Conservation (phyloP, 768 basidiomycete species). For the Jaapia argillacea region DNA sequence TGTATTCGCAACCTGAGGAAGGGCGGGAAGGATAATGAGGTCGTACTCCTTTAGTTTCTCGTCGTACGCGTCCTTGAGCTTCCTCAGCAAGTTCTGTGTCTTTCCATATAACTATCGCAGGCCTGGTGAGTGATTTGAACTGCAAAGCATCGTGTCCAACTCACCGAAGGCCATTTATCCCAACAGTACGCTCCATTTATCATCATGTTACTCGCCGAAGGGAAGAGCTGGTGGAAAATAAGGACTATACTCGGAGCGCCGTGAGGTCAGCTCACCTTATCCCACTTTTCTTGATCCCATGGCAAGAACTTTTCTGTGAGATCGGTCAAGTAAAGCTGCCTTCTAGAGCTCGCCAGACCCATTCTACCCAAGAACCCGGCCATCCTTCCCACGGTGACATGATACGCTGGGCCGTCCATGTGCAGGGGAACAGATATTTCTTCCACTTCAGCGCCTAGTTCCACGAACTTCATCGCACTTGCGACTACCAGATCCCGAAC, state of each 20-base stretch:
- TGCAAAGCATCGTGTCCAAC: slow-evolving; percentile 14
- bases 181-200: slow-evolving; percentile 17
- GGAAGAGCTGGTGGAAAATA: slow-evolving; percentile 11
- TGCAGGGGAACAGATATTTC: slow-evolving; percentile 32
- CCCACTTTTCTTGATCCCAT: slow-evolving; percentile 28
- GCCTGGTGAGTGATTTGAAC: background rate
- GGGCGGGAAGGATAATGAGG: slow-evolving; percentile 27
- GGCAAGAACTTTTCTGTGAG: slow-evolving; percentile 20
- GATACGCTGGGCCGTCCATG: slow-evolving; percentile 1
- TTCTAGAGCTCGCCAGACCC: slow-evolving; percentile 12
- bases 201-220: slow-evolving; percentile 10
- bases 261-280: slow-evolving; percentile 16
- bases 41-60: slow-evolving; percentile 17
- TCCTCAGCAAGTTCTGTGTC: slow-evolving; percentile 27
- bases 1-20: slow-evolving; percentile 20
- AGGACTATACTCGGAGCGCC: slow-evolving; percentile 3
- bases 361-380: slow-evolving; percentile 4
- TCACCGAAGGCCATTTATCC: slow-evolving; percentile 10
- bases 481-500: slow-evolving; percentile 23
- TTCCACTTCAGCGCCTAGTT: slow-evolving; percentile 28
- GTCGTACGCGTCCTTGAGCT: slow-evolving; percentile 24
- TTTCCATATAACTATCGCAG: slow-evolving; percentile 17
- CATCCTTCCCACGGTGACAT: background rate
- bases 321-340: slow-evolving; percentile 24
- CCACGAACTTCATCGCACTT: slow-evolving; percentile 23